phyloP scores from a whole-genome alignment of 2,329 filamentous ascomycete species.

The Chalaropsis thielavioides region DNA sequence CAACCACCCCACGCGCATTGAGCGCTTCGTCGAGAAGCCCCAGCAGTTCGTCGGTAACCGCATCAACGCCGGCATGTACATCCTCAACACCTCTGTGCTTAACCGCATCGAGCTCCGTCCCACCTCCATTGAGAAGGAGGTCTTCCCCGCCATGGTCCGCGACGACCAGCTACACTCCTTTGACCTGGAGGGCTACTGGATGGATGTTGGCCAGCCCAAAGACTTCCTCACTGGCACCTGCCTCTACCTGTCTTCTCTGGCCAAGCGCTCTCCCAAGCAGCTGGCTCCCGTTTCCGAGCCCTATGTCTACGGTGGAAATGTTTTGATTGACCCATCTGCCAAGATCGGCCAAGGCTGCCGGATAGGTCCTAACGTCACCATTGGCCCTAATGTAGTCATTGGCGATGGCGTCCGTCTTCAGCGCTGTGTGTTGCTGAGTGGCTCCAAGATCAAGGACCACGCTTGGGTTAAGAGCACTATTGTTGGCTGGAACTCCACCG shows the following conservation, averaged over 20 bases:
- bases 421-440: conserved; percentile 75
- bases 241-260: conserved; percentile 82
- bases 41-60: conserved; percentile 97
- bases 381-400: conserved; percentile 81
- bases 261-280: conserved; percentile 78
- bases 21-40: conserved; percentile 98
- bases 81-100: conserved; percentile 84
- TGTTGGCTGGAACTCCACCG: conserved; percentile 93
- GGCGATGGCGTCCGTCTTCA: conserved; percentile 91
- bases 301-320: conserved; percentile 85
- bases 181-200: conserved; percentile 96
- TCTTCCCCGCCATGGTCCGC: conserved; percentile 83
- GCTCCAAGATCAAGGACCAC: conserved; percentile 94
- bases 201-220: conserved; percentile 97
- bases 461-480: conserved; percentile 99
- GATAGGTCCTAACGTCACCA: conserved; percentile 92
- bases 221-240: conserved; percentile 95
- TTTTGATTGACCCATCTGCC: conserved; percentile 82
- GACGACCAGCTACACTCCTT: conserved; percentile 90
- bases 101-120: conserved; percentile 88
- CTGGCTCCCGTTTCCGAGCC: conserved; percentile 60
- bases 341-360: conserved; percentile 98
- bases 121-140: conserved; percentile 97
- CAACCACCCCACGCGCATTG: conserved; percentile 77
- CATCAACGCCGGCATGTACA: conserved; percentile 97